Evolutionary conservation across 75 land plant genomes (phyloP).

Genomic region (Pinus tabuliformis): DNA sequence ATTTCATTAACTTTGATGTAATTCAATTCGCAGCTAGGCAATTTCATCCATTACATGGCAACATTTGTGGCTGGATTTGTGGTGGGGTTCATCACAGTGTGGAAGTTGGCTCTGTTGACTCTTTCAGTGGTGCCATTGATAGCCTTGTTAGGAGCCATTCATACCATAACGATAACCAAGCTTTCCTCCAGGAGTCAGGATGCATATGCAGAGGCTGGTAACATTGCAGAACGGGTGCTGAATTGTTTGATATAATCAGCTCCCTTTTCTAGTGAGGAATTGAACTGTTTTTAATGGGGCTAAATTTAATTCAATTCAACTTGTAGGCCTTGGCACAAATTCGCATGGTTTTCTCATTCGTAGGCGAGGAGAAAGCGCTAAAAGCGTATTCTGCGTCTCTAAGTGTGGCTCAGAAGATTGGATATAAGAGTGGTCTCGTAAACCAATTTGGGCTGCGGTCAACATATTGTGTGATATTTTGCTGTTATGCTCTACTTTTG

Average conservation of each 20-base stretch:
- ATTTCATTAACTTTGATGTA: neutral
- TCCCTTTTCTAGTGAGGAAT: neutral
- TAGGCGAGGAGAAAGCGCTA: slow-evolving; percentile 65
- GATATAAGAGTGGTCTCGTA: slow-evolving; percentile 71
- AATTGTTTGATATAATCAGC: too few species aligned
- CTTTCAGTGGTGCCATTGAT: slow-evolving; percentile 63
- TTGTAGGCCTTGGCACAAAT: slow-evolving; percentile 75
- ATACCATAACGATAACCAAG: slow-evolving; percentile 32
- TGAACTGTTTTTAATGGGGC: neutral
- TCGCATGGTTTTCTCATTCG: slow-evolving; percentile 68
- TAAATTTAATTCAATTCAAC: neutral
- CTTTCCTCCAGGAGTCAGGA: slow-evolving; percentile 43
- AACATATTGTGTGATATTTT: slow-evolving; percentile 73
- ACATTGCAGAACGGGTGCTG: slow-evolving; percentile 52
- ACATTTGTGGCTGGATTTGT: slow-evolving; percentile 59
- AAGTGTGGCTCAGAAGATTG: slow-evolving; percentile 47
- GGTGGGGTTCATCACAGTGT: slow-evolving; percentile 51
- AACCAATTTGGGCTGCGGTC: slow-evolving; percentile 83
- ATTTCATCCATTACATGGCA: slow-evolving; percentile 60
- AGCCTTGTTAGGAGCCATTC: slow-evolving; percentile 44
- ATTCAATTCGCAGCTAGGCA: slow-evolving; percentile 30
- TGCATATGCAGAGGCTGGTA: slow-evolving; percentile 44
- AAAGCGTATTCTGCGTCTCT: slow-evolving; percentile 53
- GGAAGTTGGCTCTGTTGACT: slow-evolving; percentile 63
- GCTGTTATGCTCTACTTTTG: slow-evolving; percentile 80